Conservation (phyloP, 2,329 filamentous ascomycete species). For the Fusarium kyushuense region DNA sequence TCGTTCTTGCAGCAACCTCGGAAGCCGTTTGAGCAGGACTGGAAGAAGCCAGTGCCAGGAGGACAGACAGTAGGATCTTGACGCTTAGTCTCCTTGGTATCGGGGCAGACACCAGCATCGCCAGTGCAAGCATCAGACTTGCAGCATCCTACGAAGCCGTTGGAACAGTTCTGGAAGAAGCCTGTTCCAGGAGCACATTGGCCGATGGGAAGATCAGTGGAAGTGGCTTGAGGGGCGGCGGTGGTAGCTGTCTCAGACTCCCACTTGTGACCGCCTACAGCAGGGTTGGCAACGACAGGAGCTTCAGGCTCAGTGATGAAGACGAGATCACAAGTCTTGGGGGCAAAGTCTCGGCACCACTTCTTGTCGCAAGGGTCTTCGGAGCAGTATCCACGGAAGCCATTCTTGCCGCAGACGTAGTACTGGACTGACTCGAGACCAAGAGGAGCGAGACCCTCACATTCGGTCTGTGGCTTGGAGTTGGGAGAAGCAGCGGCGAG, state of each 20-base stretch:
- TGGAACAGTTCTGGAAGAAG: constrained; percentile 23
- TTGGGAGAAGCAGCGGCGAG: constrained; percentile 18
- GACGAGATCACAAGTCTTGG: constrained; percentile 29
- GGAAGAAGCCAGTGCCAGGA: constrained; percentile 25
- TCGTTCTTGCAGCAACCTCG: constrained; percentile 32
- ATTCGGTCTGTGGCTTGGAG: constrained; percentile 22
- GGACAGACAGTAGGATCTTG: not conserved
- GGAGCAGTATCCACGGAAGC: constrained; percentile 31
- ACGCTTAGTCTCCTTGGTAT: constrained; percentile 1
- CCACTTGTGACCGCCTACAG: not conserved
- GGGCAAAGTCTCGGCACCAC: constrained; percentile 30
- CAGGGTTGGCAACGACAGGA: not conserved
- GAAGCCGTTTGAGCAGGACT: constrained; percentile 30
- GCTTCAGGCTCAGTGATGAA: constrained; percentile 10
- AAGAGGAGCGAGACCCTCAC: constrained; percentile 20
- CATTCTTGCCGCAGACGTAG: constrained; percentile 29
- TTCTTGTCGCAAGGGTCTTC: constrained; percentile 24
- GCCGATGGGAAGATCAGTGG: not conserved
- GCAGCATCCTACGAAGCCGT: constrained; percentile 27
- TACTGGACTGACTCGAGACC: constrained; percentile 10
- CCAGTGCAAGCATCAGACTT: constrained; percentile 27
- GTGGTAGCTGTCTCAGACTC: constrained; percentile 2
- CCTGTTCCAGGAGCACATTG: constrained; percentile 18
- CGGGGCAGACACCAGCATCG: constrained; percentile 16
- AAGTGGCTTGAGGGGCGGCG: not conserved